These are phyloP conservation scores for Colletotrichum sp. DNA, from an alignment of 2,329 filamentous ascomycete genomes.

Conservation along the genomic window DNA sequence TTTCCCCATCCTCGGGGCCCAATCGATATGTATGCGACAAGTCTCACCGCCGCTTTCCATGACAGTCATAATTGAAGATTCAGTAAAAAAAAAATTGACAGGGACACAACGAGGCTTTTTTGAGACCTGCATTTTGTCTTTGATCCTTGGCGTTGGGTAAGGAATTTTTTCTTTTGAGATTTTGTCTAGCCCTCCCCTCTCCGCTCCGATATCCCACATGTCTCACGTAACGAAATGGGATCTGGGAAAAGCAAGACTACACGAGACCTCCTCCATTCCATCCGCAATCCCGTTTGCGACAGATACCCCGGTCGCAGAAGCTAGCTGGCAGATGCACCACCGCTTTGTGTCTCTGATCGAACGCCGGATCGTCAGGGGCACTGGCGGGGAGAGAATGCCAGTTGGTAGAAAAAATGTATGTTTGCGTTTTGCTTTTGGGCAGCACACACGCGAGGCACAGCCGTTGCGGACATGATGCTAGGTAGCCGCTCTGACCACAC, in stretches of 20 bases:
- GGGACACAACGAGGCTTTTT: not conserved
- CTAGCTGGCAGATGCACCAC: slow-evolving; percentile 6
- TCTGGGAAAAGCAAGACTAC: not conserved
- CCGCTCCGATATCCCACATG: not conserved
- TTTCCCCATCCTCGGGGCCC: not conserved
- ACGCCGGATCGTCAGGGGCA: slow-evolving; percentile 15
- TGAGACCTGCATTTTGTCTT: not conserved
- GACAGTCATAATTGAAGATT: not conserved
- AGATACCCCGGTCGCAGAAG: slow-evolving; percentile 1
- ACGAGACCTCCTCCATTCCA: slow-evolving; percentile 2
- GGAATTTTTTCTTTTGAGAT: not conserved
- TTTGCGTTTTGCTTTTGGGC: not conserved
- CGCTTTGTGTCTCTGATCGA: not conserved
- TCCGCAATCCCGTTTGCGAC: not conserved
- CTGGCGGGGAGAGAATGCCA: not conserved
- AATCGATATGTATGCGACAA: not conserved
- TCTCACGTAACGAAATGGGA: not conserved
- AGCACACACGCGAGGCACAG: not conserved
- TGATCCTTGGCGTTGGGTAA: not conserved
- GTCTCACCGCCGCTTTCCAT: not conserved
- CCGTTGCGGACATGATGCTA: not conserved
- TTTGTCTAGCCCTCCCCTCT: not conserved
- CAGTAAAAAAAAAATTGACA: not conserved
- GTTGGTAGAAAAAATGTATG: not conserved
- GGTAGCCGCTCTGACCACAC: slow-evolving; percentile 6